Evolutionary conservation across 202 grass and related monocot genomes (phyloP), one percentile per base, ranked within the genome.

Genomic region (Elaeis oleifera): DNA sequence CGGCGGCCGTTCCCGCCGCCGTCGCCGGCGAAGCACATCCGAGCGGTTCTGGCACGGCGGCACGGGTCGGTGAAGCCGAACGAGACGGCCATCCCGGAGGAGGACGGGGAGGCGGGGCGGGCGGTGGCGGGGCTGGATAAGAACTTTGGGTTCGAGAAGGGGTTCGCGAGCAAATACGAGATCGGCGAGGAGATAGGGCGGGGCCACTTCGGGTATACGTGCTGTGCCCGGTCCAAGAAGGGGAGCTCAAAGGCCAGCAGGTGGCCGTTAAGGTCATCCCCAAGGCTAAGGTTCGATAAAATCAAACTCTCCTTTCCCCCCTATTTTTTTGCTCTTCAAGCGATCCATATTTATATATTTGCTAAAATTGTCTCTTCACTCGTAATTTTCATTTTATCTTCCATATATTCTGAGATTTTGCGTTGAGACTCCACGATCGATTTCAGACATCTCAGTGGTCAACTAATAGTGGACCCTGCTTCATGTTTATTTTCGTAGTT

Each of bases 191-290:
- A 90, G 80, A 80, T 86, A 0, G 88, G 83, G 49, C 56, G 88
- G 27, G 88, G 88, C 0, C 88, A 90, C 61, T 90, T 90, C 67
- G 87, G 87, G 6, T 90, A 80, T 76, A 90, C 87, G 14, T 90
- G 87, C 79, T 65, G 77, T 9, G 87, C 87, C 52, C 83, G 19
- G 70, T 69, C 75, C 36, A 86, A 61, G 74, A 83, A 80, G 77
- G 87, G 3, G 67, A 71, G 18, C 71, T 58, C 52, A 90, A 90
- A 49, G 87, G 79, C 2, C 79, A 83, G 39, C 59, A 80, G 1
- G 83, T 90, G 71, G 87, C 87, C 23, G 77, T 90, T 57, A 90
- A 90, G 70, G 83, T 90, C 77, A 90, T 90, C 44, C 87, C 87
- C 19, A 90, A 90, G 72, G 74, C 87, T 36, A 86, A 90, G 87